A percentile compares a stretch with the other conserved stretches of the same genome.
phyloP scores from a whole-genome alignment of 2,329 filamentous ascomycete species.

The Pseudogymnoascus sp. region DNA sequence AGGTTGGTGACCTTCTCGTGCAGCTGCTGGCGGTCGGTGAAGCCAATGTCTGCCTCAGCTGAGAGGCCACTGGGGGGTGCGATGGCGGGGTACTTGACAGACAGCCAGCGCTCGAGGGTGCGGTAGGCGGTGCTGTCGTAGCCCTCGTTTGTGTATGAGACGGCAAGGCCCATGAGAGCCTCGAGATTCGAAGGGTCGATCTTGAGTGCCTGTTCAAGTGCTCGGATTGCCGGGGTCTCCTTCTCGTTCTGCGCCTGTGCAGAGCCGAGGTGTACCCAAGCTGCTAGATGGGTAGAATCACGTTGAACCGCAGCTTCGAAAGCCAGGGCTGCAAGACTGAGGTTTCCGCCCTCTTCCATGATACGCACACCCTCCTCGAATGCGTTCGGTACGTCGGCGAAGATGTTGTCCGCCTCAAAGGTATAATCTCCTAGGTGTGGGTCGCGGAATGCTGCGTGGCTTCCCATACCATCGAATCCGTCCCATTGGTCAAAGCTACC shows the following conservation, averaged over 20 bases:
- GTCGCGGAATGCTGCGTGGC: constrained; percentile 60
- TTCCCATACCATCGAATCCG: constrained; percentile 61
- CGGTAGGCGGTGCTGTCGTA: constrained; percentile 96
- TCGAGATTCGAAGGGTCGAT: constrained; percentile 79
- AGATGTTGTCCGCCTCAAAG: constrained; percentile 91
- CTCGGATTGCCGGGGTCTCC: constrained; percentile 89
- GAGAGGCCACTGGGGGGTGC: constrained; percentile 65
- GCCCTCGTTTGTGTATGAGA: constrained; percentile 97
- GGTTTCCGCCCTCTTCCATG: constrained; percentile 85
- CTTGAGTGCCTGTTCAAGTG: constrained; percentile 83
- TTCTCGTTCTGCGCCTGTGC: constrained; percentile 98
- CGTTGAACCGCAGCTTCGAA: constrained; percentile 95
- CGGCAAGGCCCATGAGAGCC: constrained; percentile 88
- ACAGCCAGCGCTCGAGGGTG: constrained; percentile 92
- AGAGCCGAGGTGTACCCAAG: constrained; percentile 86
- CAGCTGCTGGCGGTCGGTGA: constrained; percentile 79
- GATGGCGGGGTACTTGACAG: constrained; percentile 85
- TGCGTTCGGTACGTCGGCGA: constrained; percentile 70
- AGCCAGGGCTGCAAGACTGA: constrained; percentile 84
- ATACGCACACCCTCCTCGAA: constrained; percentile 92
- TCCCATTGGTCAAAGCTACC: constrained; percentile 77
- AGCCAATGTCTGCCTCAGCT: constrained; percentile 71
- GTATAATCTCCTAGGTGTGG: constrained; percentile 82
- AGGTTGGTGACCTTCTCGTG: constrained; percentile 80
- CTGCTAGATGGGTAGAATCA: constrained; percentile 77